phyloP scores from a whole-genome alignment of 495 filamentous ascomycete genomes.

The Lophiostoma macrostomum region DNA sequence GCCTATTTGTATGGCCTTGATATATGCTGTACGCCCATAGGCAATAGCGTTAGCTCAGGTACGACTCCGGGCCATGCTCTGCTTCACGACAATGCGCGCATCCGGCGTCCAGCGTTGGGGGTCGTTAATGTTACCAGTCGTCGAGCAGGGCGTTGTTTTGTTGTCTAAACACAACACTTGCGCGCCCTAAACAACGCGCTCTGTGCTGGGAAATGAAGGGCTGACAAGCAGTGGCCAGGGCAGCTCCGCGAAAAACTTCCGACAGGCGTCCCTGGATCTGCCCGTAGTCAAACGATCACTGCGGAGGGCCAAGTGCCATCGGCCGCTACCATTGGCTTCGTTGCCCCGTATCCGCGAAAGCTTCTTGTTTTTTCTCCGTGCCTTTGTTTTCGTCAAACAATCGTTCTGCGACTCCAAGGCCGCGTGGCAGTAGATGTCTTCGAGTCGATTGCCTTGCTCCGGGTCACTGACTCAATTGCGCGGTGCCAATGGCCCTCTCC shows the following conservation, averaged over 20 bases:
- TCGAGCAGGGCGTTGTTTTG: neutral
- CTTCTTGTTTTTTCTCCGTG: conserved; percentile 9
- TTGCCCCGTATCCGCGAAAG: conserved; percentile 1
- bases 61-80: neutral
- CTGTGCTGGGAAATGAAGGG: conserved; percentile 24
- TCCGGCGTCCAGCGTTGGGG: no score
- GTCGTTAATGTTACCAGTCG: neutral
- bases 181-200: conserved; percentile 31
- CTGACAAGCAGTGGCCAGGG: conserved; percentile 11
- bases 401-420: neutral
- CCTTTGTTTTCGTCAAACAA: neutral
- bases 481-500: conserved; percentile 20
- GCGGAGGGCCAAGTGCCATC: neutral
- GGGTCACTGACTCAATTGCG: conserved; percentile 5
- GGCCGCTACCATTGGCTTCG: conserved; percentile 5
- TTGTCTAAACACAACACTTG: conserved; percentile 10
- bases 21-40: conserved; percentile 3
- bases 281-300: conserved; percentile 6
- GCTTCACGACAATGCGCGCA: no score
- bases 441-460: conserved; percentile 1
- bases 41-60: conserved; percentile 4
- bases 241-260: neutral
- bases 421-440: neutral
- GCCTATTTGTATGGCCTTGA: neutral
- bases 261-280: conserved; percentile 6